These are phyloP conservation scores for Penicillium sp. DNA, from an alignment of 2,329 filamentous ascomycete species.

Conservation along the genomic window DNA sequence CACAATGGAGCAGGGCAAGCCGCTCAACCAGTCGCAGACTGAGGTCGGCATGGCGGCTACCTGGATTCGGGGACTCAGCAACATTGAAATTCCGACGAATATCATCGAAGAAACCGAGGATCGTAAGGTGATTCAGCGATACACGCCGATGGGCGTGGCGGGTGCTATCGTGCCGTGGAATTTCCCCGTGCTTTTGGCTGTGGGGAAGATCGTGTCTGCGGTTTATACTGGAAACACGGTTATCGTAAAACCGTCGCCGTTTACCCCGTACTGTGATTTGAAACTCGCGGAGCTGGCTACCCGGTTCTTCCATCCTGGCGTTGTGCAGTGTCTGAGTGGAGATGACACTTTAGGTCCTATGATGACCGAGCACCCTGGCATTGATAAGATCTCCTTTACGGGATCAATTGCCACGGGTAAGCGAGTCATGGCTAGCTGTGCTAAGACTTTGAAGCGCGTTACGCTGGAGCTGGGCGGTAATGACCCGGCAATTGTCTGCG, in stretches of 20 bases:
- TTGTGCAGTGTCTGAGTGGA: conserved; percentile 58
- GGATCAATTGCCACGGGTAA: conserved; percentile 56
- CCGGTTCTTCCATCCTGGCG: conserved; percentile 56
- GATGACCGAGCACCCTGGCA: conserved; percentile 56
- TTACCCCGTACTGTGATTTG: conserved; percentile 56
- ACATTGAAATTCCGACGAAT: conserved; percentile 47
- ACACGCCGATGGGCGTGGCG: conserved; percentile 43
- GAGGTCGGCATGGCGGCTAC: conserved; percentile 31
- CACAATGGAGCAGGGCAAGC: conserved; percentile 48
- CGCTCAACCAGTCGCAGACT: conserved; percentile 28
- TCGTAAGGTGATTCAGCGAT: conserved; percentile 34
- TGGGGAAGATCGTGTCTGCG: conserved; percentile 54
- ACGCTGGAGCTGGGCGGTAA: conserved; percentile 60
- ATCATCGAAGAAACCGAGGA: conserved; percentile 52
- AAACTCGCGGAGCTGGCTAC: conserved; percentile 56
- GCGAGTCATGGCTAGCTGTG: conserved; percentile 52
- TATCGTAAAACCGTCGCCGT: conserved; percentile 56
- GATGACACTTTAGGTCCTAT: conserved; percentile 56
- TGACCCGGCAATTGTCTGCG: conserved; percentile 56
- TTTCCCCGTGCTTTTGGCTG: conserved; percentile 46
- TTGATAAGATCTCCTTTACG: conserved; percentile 62
- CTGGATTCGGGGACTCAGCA: conserved; percentile 25
- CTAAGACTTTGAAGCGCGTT: conserved; percentile 56
- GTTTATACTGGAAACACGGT: conserved; percentile 57
- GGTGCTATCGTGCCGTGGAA: conserved; percentile 65